These are phyloP conservation scores for Potentilla sterilis DNA, from an alignment of 306 rosid genomes.

Conservation along the genomic window DNA sequence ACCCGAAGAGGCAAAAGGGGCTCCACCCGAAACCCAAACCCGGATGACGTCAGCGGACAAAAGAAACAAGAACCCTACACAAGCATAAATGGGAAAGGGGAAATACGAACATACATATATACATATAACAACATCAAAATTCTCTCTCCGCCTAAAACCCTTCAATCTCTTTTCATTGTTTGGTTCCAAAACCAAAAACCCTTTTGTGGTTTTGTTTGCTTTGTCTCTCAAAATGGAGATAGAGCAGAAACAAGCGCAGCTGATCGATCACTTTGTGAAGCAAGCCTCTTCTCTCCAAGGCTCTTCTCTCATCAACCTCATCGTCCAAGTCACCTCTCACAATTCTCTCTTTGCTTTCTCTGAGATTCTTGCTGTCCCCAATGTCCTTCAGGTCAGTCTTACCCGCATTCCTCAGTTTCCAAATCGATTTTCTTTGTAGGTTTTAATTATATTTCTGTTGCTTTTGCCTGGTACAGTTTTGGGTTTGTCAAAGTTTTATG, in stretches of 20 bases:
- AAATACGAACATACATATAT: neutral
- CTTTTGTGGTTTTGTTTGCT: neutral
- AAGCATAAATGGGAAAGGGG: neutral
- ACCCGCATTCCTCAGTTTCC: neutral
- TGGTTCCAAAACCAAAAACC: neutral
- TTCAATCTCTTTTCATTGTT: neutral
- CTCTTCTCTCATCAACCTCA: conserved; percentile 22
- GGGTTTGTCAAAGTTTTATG: neutral
- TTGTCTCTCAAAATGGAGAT: conserved; percentile 1
- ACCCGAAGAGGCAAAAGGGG: too few relatives aligned
- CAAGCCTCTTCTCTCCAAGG: conserved; percentile 21
- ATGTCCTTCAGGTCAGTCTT: conserved; percentile 11
- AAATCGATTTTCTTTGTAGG: neutral
- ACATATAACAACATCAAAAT: neutral
- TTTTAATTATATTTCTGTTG: neutral
- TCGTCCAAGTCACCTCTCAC: conserved; percentile 17
- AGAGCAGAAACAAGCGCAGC: conserved; percentile 22
- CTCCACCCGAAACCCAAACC: neutral
- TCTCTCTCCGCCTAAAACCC: neutral
- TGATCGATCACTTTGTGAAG: conserved; percentile 26
- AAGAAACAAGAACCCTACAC: neutral
- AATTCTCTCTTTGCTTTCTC: conserved; percentile 23
- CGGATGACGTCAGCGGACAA: neutral
- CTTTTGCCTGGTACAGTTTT: neutral
- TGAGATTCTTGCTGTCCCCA: conserved; percentile 24